Conservation (phyloP, 108 stramenopile species). For the Skeletonema costatum region DNA sequence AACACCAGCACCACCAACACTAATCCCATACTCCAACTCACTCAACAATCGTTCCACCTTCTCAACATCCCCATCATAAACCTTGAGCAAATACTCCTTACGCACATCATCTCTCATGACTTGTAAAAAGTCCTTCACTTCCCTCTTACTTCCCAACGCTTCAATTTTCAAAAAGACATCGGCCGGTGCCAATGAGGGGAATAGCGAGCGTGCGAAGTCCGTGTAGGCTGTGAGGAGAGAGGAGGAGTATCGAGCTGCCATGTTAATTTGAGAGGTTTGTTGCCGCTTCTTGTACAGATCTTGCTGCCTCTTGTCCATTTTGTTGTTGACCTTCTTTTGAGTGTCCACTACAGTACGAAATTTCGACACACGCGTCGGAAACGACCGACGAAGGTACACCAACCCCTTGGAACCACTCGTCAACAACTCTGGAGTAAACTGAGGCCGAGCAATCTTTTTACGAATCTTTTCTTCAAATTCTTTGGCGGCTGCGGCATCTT, state of each 20-base stretch:
- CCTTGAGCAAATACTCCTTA: constrained; percentile 57
- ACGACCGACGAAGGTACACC: constrained; percentile 38
- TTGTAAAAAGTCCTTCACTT: constrained; percentile 59
- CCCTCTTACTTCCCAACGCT: constrained; percentile 51
- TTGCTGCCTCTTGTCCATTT: constrained; percentile 6
- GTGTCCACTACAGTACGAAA: background rate
- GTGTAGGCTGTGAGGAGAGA: constrained; percentile 56
- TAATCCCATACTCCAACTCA: constrained; percentile 65
- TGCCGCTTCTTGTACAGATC: constrained; percentile 34
- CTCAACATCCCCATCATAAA: constrained; percentile 63
- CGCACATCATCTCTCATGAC: constrained; percentile 68
- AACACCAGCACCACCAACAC: background rate
- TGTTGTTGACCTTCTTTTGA: background rate
- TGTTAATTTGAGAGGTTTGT: constrained; percentile 19
- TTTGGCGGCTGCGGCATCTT: constrained; percentile 50
- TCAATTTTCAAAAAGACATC: constrained; percentile 65
- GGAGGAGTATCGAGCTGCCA: constrained; percentile 49
- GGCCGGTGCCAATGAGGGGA: constrained; percentile 60
- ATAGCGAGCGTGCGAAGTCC: constrained; percentile 51
- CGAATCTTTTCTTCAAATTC: constrained; percentile 39
- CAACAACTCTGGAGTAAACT: constrained; percentile 42
- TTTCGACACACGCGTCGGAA: constrained; percentile 23
- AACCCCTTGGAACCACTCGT: constrained; percentile 49
- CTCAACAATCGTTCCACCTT: constrained; percentile 44
- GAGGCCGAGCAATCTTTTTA: constrained; percentile 47